Conservation (phyloP, 352 stramenopile genomes). For the Phytopythium delawarense region DNA sequence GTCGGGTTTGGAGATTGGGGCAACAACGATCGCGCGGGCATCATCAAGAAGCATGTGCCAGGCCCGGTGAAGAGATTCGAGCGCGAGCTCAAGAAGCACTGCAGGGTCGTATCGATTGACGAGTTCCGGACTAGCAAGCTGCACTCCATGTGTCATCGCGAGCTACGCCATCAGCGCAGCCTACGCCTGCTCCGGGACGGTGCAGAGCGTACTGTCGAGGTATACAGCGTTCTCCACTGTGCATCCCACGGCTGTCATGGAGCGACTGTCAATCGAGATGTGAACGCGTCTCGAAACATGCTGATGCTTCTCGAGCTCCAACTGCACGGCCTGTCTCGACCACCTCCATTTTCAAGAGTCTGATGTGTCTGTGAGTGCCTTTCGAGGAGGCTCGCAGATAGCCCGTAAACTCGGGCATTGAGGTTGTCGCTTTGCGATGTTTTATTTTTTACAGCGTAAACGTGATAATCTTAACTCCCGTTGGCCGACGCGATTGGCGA, state of each 20-base stretch:
- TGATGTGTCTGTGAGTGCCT: neutral
- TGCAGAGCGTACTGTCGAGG: neutral
- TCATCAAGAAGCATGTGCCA: slow-evolving; percentile 7
- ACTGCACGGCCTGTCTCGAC: neutral
- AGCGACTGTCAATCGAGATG: slow-evolving; percentile 5
- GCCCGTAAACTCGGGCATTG: too few species aligned
- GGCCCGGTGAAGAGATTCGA: neutral
- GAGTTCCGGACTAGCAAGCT: neutral
- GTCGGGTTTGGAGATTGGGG: slow-evolving; percentile 16
- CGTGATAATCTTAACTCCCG: too few species aligned
- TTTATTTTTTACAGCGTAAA: too few species aligned
- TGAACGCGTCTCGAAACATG: slow-evolving; percentile 74
- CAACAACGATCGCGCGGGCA: slow-evolving; percentile 1
- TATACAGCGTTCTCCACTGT: slow-evolving; percentile 5
- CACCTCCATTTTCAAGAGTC: neutral
- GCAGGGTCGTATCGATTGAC: neutral
- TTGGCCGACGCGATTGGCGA: neutral
- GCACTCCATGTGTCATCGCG: neutral
- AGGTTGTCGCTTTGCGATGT: too few species aligned
- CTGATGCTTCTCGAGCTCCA: slow-evolving; percentile 28
- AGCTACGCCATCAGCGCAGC: neutral
- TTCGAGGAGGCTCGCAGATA: neutral
- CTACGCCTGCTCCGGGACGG: neutral
- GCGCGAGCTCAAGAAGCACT: neutral
- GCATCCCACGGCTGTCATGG: neutral